These are phyloP conservation scores for Blastobotrys chiropterorum DNA, from an alignment of 805 yeast genomes.

Conservation along the genomic window DNA sequence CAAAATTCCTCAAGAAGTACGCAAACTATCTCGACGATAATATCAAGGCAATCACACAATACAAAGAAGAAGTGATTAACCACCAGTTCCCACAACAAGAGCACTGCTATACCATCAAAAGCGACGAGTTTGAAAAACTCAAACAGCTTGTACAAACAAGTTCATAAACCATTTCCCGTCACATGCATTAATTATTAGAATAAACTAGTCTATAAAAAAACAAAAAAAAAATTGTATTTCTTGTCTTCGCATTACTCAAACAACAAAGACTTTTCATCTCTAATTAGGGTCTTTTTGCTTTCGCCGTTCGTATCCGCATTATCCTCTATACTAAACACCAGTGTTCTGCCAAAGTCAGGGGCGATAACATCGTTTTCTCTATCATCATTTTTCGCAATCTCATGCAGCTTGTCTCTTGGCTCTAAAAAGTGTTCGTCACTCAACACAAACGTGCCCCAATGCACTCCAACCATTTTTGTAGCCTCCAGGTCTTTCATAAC, in stretches of 20 bases:
- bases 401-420: constrained; percentile 58
- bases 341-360: constrained; percentile 74
- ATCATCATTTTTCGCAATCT: constrained; percentile 40
- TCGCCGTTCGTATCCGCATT: constrained; percentile 10
- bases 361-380: constrained; percentile 42
- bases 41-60: constrained; percentile 45
- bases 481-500: constrained; percentile 61
- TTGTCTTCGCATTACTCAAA: constrained; percentile 18
- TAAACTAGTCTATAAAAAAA: background rate
- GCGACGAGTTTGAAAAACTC: constrained; percentile 49
- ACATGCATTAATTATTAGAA: background rate
- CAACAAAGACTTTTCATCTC: constrained; percentile 31
- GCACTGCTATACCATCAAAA: constrained; percentile 67
- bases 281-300: constrained; percentile 21
- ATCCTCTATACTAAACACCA: constrained; percentile 38
- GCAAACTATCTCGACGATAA: constrained; percentile 45
- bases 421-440: constrained; percentile 85
- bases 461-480: constrained; percentile 72
- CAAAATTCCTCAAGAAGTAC: constrained; percentile 75
- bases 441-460: constrained; percentile 92
- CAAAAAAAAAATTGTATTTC: background rate
- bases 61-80: constrained; percentile 52
- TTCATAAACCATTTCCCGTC: background rate
- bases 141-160: constrained; percentile 14
- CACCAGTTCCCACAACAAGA: constrained; percentile 54